Evolutionary conservation across 192 early-diverging fungal genomes (phyloP).

Genomic region (Gamsiella multidivaricata): DNA sequence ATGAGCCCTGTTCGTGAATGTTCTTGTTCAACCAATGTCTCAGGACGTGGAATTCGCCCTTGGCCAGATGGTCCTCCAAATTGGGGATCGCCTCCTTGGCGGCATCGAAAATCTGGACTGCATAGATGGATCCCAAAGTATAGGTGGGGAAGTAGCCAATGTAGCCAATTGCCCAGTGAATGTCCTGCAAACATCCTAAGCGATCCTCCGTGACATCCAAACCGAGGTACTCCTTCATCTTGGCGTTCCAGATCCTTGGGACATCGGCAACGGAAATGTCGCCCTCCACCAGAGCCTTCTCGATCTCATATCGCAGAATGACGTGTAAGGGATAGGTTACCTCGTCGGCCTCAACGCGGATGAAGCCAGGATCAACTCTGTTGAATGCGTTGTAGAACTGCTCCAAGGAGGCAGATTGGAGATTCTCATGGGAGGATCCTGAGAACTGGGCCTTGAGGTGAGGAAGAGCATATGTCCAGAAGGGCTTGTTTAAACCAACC

Average conservation of each 20-base stretch:
- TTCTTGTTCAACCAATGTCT: conserved; percentile 55
- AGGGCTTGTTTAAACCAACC: conserved; percentile 40
- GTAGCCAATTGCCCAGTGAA: conserved; percentile 47
- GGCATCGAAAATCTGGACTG: conserved; percentile 35
- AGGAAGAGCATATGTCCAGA: conserved; percentile 51
- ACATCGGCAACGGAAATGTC: conserved; percentile 46
- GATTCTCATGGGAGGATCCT: conserved; percentile 13
- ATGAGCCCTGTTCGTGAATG: conserved; percentile 40
- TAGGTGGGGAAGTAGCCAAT: conserved; percentile 59
- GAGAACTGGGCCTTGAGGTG: conserved; percentile 42
- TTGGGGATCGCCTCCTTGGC: conserved; percentile 38
- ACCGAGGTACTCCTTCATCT: conserved; percentile 57
- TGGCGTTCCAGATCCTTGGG: conserved; percentile 46
- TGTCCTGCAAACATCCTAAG: conserved; percentile 53
- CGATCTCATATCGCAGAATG: conserved; percentile 53
- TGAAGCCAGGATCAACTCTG: conserved; percentile 42
- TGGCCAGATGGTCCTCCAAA: conserved; percentile 42
- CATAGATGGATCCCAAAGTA: conserved; percentile 51
- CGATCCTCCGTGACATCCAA: conserved; percentile 42
- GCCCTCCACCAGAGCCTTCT: conserved; percentile 41
- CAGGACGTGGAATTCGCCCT: conserved; percentile 54
- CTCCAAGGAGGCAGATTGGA: conserved; percentile 14
- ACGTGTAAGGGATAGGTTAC: conserved; percentile 55
- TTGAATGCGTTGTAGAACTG: conserved; percentile 50
- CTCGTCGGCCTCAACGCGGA: conserved; percentile 56